Evolutionary conservation across 176 grass and related monocot genomes (phyloP).

Genomic region (bread wheat (Triticum aestivum)): IWGSC_CS_RefSeq_v2.1 NC_057814.1:234459045-234459544

Average conservation of each 20-base stretch:
- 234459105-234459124: not conserved
- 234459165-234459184: not conserved
- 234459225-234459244: slow-evolving; percentile 31
- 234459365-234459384: not conserved
- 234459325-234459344: not conserved
- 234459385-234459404: not conserved
- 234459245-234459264: not conserved
- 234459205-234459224: slow-evolving; percentile 19
- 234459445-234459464: no score
- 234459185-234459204: slow-evolving; percentile 13
- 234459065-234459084: not conserved
- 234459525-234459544: no score
- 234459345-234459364: not conserved
- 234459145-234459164: not conserved
- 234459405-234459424: not conserved
- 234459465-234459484: no score
- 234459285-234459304: not conserved
- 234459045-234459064: not conserved
- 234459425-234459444: not conserved
- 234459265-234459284: slow-evolving; percentile 21
- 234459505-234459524: no score
- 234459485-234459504: no score
- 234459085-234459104: not conserved
- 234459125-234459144: not conserved
- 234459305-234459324: not conserved